Evolutionary conservation across 208 protist genomes (phyloP), one percentile per base, ranked within the genome.

Genomic region (Leishmania aethiopica): DNA sequence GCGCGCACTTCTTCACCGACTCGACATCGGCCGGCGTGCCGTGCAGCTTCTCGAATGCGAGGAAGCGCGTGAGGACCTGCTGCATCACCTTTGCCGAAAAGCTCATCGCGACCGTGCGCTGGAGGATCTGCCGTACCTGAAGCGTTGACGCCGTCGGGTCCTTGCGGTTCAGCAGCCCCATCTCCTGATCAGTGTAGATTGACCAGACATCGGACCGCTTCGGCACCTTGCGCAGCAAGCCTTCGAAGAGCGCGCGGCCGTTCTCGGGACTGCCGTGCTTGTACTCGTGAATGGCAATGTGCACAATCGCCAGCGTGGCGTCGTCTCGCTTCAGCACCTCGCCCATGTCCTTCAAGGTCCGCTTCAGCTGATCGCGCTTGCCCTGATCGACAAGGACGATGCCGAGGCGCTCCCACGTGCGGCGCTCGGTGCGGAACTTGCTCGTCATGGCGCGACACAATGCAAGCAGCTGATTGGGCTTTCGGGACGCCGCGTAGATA

Each of bases 1-100:
- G 81, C 32, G 99, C 99, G 10, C 91, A 88, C 73, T 96, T 78
- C 87, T 98, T 99, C 47, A 99, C 98, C 79, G 96, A 89, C 79
- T 99, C 95, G 32, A 98, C 91, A 49, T 93, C 86, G 10, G 85
- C 87, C 55, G 86, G 81, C 49, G 86, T 86, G 64, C 98, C 99
- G 85, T 99, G 80, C 40, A 89, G 88, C 89, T 96, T 96, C 92
- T 99, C 99, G 90, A 98, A 99, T 15, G 93, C 73, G 32, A 99
- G 90, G 85, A 98, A 99, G 28, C 96, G 92, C 75, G 99, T 99
- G 75, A 99, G 96, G 70, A 99, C 93, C 77, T 96, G 91, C 88
- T 98, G 96, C 91, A 96, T 98, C 71, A 96, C 91, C 85, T 95
- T 95, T 22, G 93, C 89, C 17, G 89, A 90, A 78, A 97, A 96